Percentiles rank a stretch among this genome's conserved stretches.
Conservation (phyloP, 345 rosid species). For the Salix viminalis region DNA sequence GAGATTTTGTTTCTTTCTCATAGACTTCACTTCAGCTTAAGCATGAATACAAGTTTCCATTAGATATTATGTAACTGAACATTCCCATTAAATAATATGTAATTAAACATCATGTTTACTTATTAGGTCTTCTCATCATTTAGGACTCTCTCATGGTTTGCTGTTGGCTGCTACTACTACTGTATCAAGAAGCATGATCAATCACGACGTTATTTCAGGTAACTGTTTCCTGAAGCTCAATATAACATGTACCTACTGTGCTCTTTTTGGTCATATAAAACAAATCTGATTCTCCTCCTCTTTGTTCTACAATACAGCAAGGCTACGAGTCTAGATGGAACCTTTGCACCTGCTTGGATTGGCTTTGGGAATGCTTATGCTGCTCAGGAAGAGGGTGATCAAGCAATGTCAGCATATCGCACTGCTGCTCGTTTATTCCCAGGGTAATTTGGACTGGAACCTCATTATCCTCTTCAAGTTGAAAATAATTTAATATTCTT, state of each 20-base stretch:
- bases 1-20: neutral
- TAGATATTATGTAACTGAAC: neutral
- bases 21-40: neutral
- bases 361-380: slow-evolving; percentile 92
- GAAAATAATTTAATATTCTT: neutral
- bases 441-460: slow-evolving; percentile 48
- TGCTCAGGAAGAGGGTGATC: slow-evolving; percentile 90
- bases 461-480: neutral
- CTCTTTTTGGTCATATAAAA: neutral
- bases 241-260: neutral
- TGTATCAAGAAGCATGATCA: slow-evolving; percentile 85
- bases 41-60: neutral
- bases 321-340: slow-evolving; percentile 77
- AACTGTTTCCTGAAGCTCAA: slow-evolving; percentile 14
- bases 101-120: neutral
- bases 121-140: neutral
- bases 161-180: slow-evolving; percentile 57
- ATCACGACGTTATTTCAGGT: slow-evolving; percentile 89
- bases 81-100: neutral
- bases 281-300: slow-evolving; percentile 2
- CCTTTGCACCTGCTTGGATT: slow-evolving; percentile 88
- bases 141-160: slow-evolving; percentile 87
- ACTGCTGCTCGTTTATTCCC: slow-evolving; percentile 94
- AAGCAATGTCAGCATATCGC: slow-evolving; percentile 95
- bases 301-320: slow-evolving; percentile 50